Evolutionary conservation across 371 early-diverging fungal genomes (phyloP), one percentile per base, ranked within the genome.

Genomic region (Mucor velutinosus): DNA sequence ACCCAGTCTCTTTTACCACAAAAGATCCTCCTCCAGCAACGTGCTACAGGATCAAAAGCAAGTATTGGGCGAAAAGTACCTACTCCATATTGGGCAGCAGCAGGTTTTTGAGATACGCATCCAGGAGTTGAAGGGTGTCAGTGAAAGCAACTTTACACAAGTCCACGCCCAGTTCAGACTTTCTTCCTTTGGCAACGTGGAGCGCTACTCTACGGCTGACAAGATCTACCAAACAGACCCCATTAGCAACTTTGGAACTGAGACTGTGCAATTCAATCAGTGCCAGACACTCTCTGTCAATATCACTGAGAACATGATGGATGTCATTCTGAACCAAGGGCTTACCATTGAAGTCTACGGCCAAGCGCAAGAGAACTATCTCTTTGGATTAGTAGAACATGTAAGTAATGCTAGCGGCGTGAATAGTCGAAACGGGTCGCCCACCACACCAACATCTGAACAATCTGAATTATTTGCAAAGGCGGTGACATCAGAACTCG

Each of bases 101-200:
- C 73, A 93, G 21, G 76, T 89, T 10, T 89, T 95, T 66, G 94
- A 94, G 60, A 81, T 94, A 7, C 80, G 86, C 5, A 75, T 95
- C 7, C 72, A 87, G 29, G 81, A 87, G 10, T 61, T 93, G 1
- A 79, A 71, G 11, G 94, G 93, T 1, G 72, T 94, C 4, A 65
- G 66, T 21, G 94, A 93, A 70, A 53, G 61, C 10, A 82, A 87
- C 30, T 89, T 83, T 69, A 90, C 91, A 4, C 86, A 90, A 62
- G 86, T 94, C 8, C 95, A 95, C 66, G 89, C 88, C 21, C 93
- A 93, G 51, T 88, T 93, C 71, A 83, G 89, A 56, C 66, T 89
- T 0, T 86, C 86, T 2, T 84, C 83, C 1, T 88, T 91, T 76
- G 87, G 85, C 11, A 77, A 73, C 19, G 76, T 79, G 1, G 70